Conservation (phyloP, 345 rosid genomes). For the Moricandia arvensis region DNA sequence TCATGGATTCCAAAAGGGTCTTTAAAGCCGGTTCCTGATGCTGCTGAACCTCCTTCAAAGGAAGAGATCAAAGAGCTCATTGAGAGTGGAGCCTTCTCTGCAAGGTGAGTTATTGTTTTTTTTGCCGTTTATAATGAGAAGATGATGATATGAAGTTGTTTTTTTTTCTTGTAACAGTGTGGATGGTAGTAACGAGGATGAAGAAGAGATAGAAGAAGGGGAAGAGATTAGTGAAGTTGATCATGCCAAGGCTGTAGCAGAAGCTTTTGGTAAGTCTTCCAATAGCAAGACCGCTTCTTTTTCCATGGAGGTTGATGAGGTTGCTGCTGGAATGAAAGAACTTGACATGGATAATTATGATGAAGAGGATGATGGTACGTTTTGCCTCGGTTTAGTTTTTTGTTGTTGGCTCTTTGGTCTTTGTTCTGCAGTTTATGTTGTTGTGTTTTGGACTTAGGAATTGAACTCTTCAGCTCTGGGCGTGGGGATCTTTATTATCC, state of each 20-base stretch:
- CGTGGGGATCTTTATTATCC: slow-evolving; percentile 81
- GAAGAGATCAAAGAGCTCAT: slow-evolving; percentile 79
- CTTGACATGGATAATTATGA: slow-evolving; percentile 89
- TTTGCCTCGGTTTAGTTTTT: not conserved
- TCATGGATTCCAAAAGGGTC: slow-evolving; percentile 96
- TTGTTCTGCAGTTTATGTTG: not conserved
- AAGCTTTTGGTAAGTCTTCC: slow-evolving; percentile 59
- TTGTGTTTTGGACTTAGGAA: slow-evolving; percentile 40
- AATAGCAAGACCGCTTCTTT: slow-evolving; percentile 38
- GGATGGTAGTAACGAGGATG: slow-evolving; percentile 47
- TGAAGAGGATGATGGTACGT: slow-evolving; percentile 78
- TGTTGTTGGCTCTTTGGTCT: not conserved
- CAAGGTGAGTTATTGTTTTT: slow-evolving; percentile 37
- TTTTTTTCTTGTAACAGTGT: slow-evolving; percentile 15
- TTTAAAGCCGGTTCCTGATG: slow-evolving; percentile 57
- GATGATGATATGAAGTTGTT: not conserved
- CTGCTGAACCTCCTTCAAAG: slow-evolving; percentile 73
- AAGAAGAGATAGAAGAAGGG: slow-evolving; percentile 48
- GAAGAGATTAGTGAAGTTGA: slow-evolving; percentile 44
- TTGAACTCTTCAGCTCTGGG: slow-evolving; percentile 74
- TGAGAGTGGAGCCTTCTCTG: slow-evolving; percentile 50
- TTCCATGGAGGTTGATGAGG: slow-evolving; percentile 49
- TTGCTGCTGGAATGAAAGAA: slow-evolving; percentile 65
- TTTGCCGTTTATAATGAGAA: not conserved
- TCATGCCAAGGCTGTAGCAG: slow-evolving; percentile 70